Evolutionary conservation across 768 basidiomycete species (phyloP).

Genomic region (Cystofilobasidium ferigula): DNA sequence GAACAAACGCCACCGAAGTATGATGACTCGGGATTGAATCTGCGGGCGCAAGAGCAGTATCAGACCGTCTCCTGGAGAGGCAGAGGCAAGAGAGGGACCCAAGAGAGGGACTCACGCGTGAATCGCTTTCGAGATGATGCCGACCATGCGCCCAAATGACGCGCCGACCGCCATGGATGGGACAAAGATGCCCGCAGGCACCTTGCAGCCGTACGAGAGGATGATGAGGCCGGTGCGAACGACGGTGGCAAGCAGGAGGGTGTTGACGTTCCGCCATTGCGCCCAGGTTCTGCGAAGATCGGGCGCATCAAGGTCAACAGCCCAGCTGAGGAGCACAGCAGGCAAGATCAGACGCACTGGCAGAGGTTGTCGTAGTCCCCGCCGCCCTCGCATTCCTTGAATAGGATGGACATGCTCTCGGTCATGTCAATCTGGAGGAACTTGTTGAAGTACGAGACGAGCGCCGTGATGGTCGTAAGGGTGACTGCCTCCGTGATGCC

Average conservation of each 20-base stretch:
- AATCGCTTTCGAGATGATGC: constrained; percentile 88
- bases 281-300: constrained; percentile 55
- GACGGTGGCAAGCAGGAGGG: constrained; percentile 78
- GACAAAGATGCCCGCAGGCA: constrained; percentile 95
- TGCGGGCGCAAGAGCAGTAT: constrained; percentile 34
- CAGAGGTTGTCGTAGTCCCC: constrained; percentile 83
- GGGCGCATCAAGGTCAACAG: neutral
- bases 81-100: neutral
- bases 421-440: constrained; percentile 98
- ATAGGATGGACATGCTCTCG: constrained; percentile 84
- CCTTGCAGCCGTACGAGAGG: constrained; percentile 88
- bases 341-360: constrained; percentile 56
- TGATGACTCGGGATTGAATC: constrained; percentile 68
- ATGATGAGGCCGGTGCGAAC: constrained; percentile 77
- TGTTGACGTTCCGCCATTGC: constrained; percentile 93
- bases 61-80: neutral
- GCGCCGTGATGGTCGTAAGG: constrained; percentile 75
- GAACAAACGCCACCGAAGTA: constrained; percentile 73
- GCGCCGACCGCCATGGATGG: constrained; percentile 99
- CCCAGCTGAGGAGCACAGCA: neutral
- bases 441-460: constrained; percentile 86
- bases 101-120: constrained; percentile 50
- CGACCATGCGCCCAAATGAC: constrained; percentile 91
- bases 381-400: constrained; percentile 89
- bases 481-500: constrained; percentile 80